Evolutionary conservation across 495 filamentous ascomycete genomes (phyloP), one percentile per base, ranked within the genome.

Genomic region (Talaromyces proteolyticus): DNA sequence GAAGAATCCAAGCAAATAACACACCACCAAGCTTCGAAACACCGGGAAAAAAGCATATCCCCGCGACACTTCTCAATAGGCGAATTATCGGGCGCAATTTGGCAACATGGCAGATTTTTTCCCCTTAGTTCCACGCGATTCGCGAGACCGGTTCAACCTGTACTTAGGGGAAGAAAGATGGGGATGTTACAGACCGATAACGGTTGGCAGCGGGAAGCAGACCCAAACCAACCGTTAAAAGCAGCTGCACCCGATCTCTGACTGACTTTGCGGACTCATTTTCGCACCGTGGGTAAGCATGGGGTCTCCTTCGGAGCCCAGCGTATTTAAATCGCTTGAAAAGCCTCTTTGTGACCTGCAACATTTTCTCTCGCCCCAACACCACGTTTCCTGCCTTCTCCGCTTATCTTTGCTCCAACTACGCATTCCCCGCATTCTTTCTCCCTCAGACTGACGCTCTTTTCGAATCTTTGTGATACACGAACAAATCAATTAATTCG

Each of bases 151-250:
- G 69, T 65, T 73, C 60, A 58, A 74, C 70, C 70, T 74, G 70
- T 73, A 73, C 70, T 74, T 74, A 74, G 65, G 61, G 69, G 70
- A 74, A 73, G 53, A 43, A 37, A 36, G 43, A 46, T 37, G 50
- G 41, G 37, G 43, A 47, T 47, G 45, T 3, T 23, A 22, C 29
- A 38, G n/a, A 16, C 11, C 14, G 16, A 12, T 14, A n/a, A 41
- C n/a, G 19, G 20, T 26, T 18, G 25, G 17, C 26, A 34, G 20
- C 45, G 47, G 47, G 24, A 24, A 21, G 47, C 21, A 34, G 47
- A 34, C 29, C 47, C 29, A 36, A 41, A 41, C 37, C 47, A 66
- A 68, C 70, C 71, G 55, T 66, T 75, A 75, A 75, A 67, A 68
- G 71, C 71, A 75, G 69, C 65, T 73, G 42, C 41, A 51, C 49